These are phyloP conservation scores for Aphanomyces cochlioides DNA, from an alignment of 352 stramenopile genomes.

Conservation along the genomic window DNA sequence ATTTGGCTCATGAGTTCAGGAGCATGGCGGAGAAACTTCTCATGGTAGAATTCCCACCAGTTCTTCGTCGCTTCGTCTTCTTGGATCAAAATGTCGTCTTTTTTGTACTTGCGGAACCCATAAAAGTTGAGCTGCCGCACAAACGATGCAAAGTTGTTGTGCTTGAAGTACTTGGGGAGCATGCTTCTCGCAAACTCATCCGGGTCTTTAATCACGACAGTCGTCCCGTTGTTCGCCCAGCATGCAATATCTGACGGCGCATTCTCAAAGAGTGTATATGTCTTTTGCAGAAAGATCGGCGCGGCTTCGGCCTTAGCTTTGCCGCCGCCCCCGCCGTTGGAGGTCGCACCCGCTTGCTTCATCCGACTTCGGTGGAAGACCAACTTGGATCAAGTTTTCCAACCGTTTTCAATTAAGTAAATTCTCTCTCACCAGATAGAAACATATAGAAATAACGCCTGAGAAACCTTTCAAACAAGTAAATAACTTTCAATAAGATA, in stretches of 20 bases:
- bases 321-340: not conserved
- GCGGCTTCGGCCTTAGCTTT: slow-evolving; percentile 32
- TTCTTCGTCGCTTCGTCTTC: slow-evolving; percentile 75
- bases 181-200: slow-evolving; percentile 89
- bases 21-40: slow-evolving; percentile 84
- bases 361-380: slow-evolving; percentile 2
- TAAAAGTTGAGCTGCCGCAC: slow-evolving; percentile 94
- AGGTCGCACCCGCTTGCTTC: not conserved
- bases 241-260: slow-evolving; percentile 65
- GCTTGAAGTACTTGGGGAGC: slow-evolving; percentile 91
- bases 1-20: slow-evolving; percentile 86
- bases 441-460: too few relatives aligned
- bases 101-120: slow-evolving; percentile 91
- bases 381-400: too few relatives aligned
- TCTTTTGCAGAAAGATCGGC: slow-evolving; percentile 90
- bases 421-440: too few relatives aligned
- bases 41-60: slow-evolving; percentile 91
- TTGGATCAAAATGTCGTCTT: slow-evolving; percentile 82
- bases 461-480: too few relatives aligned
- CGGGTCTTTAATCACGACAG: slow-evolving; percentile 90
- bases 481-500: too few relatives aligned
- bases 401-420: too few relatives aligned
- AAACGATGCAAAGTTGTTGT: slow-evolving; percentile 93
- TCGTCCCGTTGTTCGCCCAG: slow-evolving; percentile 77
- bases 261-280: slow-evolving; percentile 92